Evolutionary conservation across 1,139 yeast species (phyloP).

Genomic region (Yarrowia galli): DNA sequence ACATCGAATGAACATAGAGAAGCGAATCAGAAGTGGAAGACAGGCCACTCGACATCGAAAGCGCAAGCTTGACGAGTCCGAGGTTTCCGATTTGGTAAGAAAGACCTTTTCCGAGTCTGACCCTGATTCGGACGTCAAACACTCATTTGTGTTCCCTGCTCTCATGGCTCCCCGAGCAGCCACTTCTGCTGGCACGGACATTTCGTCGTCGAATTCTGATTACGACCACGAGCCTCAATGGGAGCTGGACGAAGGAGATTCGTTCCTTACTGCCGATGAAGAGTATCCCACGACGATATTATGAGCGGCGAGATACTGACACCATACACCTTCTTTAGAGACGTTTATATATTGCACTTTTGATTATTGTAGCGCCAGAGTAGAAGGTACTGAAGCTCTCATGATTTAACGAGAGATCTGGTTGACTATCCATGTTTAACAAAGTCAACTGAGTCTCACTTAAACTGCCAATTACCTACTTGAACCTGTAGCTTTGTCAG

Average conservation of each 20-base stretch:
- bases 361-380: too few species aligned
- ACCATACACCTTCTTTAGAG: too few species aligned
- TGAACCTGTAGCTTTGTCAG: too few species aligned
- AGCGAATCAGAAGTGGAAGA: constrained; percentile 59
- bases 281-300: constrained; percentile 6
- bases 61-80: constrained; percentile 14
- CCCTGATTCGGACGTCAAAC: constrained; percentile 27
- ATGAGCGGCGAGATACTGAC: not conserved
- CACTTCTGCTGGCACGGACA: not conserved
- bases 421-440: too few species aligned
- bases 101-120: constrained; percentile 29
- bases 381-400: too few species aligned
- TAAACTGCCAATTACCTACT: too few species aligned
- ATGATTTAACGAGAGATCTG: too few species aligned
- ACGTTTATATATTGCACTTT: too few species aligned
- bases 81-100: not conserved
- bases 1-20: constrained; percentile 68
- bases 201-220: constrained; percentile 23
- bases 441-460: too few species aligned
- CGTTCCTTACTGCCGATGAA: constrained; percentile 26
- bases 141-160: constrained; percentile 28
- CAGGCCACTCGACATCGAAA: constrained; percentile 35
- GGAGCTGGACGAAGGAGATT: constrained; percentile 26
- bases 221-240: constrained; percentile 10
- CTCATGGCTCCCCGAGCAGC: constrained; percentile 1